Base-by-base conservation (phyloP, 1,139 yeast species). In the Eremothecium gossypii region DNA sequence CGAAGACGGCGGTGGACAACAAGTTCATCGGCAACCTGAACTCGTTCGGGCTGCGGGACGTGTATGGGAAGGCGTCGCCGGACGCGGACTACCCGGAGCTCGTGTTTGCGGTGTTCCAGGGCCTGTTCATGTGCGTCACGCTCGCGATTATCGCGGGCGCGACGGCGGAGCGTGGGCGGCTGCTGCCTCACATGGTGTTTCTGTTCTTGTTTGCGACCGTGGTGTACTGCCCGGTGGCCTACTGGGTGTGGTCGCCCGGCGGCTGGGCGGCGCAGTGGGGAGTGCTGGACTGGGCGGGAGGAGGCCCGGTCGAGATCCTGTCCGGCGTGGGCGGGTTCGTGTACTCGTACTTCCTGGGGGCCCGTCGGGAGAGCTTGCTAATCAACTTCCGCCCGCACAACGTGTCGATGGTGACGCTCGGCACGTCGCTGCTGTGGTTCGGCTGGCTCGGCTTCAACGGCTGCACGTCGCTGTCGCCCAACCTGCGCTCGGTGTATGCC, bases 221-320 rank as follows among this genome's bases (percentile, higher is more conserved):
- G 6, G 97, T 87, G 11, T 91, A 89, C 64, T 83, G 94, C 61
- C 97, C 97, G 0, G 76, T 91, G 17, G 93, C 91, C 4, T 84
- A 79, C 65, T 89, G 97, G 96, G 79, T 85, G 45, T 91, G 97
- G 98, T 83, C 87, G 45, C 57, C 81, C 1, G 79, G 80, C 37
- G 97, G 97, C 35, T 91, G 97, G 97, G 95, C 96, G 33, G 76
- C 70, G 64, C 72, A 75, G 53, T 89, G 95, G 75, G 96, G 95
- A 13, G 97, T 82, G 1, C 70, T 89, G 45, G 98, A 91, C 62
- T 91, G 86, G 63, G 97, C 98, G 28, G 98, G 98, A 32, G 96
- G 96, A 41, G 97, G 97, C 0, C 95, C 96, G 1, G 96, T 91
- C 34, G 97, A 91, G 63, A 85, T 91, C 44, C 74, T 86, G 30